These are phyloP conservation scores for Globisporangium parvum DNA, from an alignment of 352 stramenopile species.

Conservation along the genomic window DNA sequence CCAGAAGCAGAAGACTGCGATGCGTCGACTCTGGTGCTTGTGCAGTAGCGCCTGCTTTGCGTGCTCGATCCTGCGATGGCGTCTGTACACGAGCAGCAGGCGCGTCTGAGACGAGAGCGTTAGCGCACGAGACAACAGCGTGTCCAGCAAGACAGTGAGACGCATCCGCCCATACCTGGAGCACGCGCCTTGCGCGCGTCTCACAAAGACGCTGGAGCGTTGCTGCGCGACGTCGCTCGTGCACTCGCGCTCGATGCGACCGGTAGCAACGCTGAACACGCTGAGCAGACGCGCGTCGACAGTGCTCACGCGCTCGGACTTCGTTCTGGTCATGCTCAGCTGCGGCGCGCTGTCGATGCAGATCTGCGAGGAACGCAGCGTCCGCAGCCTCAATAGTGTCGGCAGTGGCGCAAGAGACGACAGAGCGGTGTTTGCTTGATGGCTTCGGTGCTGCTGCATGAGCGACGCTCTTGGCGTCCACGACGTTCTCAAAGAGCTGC, in stretches of 20 bases:
- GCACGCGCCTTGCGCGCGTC: neutral
- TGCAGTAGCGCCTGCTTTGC: constrained; percentile 6
- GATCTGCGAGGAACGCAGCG: constrained; percentile 6
- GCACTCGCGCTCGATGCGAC: neutral
- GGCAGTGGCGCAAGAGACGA: too few relatives aligned
- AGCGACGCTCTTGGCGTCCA: constrained; percentile 14
- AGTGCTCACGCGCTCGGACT: constrained; percentile 2
- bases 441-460: neutral
- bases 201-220: constrained; percentile 1
- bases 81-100: constrained; percentile 8
- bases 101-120: constrained; percentile 10
- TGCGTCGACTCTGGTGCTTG: constrained; percentile 18
- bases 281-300: neutral
- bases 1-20: constrained; percentile 36
- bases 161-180: constrained; percentile 7
- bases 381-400: neutral
- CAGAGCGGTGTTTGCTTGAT: neutral
- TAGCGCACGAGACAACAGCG: neutral
- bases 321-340: constrained; percentile 9
- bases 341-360: constrained; percentile 6
- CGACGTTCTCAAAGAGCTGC: constrained; percentile 32
- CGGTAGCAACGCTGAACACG: constrained; percentile 6
- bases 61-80: neutral
- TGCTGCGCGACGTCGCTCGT: neutral
- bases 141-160: neutral